Conservation (phyloP, 805 yeast genomes). For the Ogataea nonfermentans region DNA sequence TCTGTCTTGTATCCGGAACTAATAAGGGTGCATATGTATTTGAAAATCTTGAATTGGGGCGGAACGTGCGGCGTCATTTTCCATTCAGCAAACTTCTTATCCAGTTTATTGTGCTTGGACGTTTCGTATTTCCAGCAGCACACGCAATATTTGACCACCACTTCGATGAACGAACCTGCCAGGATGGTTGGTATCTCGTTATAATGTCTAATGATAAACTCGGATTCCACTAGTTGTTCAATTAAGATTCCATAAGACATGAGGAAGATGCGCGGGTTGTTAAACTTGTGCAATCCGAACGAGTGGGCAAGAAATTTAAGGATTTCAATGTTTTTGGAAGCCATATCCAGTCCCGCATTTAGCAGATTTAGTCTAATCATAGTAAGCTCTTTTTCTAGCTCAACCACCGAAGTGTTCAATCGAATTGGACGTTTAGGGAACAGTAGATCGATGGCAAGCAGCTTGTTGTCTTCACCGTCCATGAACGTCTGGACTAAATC, state of each 20-base stretch:
- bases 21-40: slow-evolving; percentile 15
- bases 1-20: slow-evolving; percentile 21
- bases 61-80: slow-evolving; percentile 26
- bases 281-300: slow-evolving; percentile 28
- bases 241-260: slow-evolving; percentile 38
- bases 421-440: slow-evolving; percentile 18
- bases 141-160: slow-evolving; percentile 44
- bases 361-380: slow-evolving; percentile 22
- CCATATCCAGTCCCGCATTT: slow-evolving; percentile 20
- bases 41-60: slow-evolving; percentile 23
- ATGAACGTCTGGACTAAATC: slow-evolving; percentile 15
- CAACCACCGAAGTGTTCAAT: slow-evolving; percentile 7
- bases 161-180: slow-evolving; percentile 37
- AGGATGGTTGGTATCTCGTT: slow-evolving; percentile 25
- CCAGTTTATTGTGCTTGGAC: slow-evolving; percentile 20
- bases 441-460: slow-evolving; percentile 21
- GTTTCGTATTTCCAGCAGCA: slow-evolving; percentile 41
- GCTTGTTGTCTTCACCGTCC: slow-evolving; percentile 19
- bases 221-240: slow-evolving; percentile 41
- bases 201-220: slow-evolving; percentile 34
- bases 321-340: slow-evolving; percentile 31
- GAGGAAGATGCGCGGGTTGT: slow-evolving; percentile 39
- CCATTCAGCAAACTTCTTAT: slow-evolving; percentile 34
- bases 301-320: slow-evolving; percentile 36
- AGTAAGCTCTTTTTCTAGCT: slow-evolving; percentile 23